Evolutionary conservation across 1,139 yeast genomes (phyloP).

Genomic region (Zygoascus hellenicus): DNA sequence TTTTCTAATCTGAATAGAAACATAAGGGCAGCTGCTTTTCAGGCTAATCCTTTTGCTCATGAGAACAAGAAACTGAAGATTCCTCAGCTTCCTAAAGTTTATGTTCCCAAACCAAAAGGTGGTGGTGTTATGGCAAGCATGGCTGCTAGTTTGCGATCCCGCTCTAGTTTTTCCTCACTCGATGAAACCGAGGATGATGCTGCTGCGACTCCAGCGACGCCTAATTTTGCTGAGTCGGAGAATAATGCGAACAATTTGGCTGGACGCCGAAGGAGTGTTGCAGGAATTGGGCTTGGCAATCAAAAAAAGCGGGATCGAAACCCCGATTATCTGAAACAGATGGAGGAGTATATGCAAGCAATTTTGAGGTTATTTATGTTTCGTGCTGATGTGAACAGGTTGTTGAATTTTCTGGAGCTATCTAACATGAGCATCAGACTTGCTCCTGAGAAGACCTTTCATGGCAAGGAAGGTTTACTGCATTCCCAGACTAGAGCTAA

Average conservation of each 20-base stretch:
- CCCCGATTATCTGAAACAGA: slow-evolving; percentile 9
- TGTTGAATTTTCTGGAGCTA: slow-evolving; percentile 82
- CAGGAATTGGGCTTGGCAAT: slow-evolving; percentile 3
- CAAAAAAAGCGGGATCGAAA: not conserved
- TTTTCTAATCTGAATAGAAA: slow-evolving; percentile 61
- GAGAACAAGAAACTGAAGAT: slow-evolving; percentile 1
- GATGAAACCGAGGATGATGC: not conserved
- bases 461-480: slow-evolving; percentile 85
- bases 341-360: slow-evolving; percentile 50
- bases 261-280: not conserved
- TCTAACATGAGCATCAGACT: slow-evolving; percentile 82
- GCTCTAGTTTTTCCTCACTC: slow-evolving; percentile 1
- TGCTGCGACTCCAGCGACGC: not conserved
- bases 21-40: slow-evolving; percentile 51
- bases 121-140: not conserved
- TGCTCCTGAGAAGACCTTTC: slow-evolving; percentile 73
- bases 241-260: not conserved
- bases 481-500: slow-evolving; percentile 77
- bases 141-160: slow-evolving; percentile 6
- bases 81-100: slow-evolving; percentile 7
- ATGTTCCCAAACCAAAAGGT: not conserved
- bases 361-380: slow-evolving; percentile 56
- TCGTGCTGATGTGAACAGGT: slow-evolving; percentile 72
- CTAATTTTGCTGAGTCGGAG: not conserved
- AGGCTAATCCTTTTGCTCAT: slow-evolving; percentile 21